Percentiles rank a stretch among this genome's conserved stretches.
These are phyloP conservation scores for Rubus parviflorus DNA, from an alignment of 306 rosid species.

Conservation along the genomic window DNA sequence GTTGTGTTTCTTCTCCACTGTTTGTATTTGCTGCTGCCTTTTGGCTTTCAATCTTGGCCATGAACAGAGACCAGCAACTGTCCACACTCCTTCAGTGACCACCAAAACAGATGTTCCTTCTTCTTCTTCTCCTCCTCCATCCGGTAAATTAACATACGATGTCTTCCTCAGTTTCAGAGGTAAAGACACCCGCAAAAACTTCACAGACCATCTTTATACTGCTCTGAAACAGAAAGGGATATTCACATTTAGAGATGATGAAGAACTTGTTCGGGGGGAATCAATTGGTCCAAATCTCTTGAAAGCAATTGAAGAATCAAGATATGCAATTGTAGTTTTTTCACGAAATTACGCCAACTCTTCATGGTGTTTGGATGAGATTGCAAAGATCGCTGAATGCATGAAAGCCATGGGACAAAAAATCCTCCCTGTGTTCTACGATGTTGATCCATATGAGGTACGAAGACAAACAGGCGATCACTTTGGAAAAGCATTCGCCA, in stretches of 20 bases:
- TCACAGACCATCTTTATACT: neutral
- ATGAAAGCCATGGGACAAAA: neutral
- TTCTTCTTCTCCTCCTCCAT: neutral
- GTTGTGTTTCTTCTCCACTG: neutral
- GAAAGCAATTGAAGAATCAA: neutral
- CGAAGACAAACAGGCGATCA: neutral
- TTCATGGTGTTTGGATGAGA: neutral
- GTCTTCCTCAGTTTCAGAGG: constrained; percentile 3
- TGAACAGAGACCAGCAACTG: neutral
- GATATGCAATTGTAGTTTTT: neutral
- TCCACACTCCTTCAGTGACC: neutral
- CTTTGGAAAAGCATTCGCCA: neutral
- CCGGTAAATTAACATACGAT: neutral
- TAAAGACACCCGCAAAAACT: neutral
- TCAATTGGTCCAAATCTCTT: too few species aligned
- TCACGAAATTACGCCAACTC: neutral
- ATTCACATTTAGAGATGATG: neutral
- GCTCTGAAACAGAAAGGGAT: neutral
- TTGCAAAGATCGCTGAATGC: neutral
- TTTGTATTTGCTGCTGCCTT: neutral
- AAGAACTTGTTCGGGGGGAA: too few species aligned
- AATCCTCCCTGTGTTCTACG: neutral
- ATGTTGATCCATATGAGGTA: neutral
- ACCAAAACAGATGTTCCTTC: neutral
- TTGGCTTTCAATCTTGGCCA: neutral